phyloP scores from a whole-genome alignment of 352 stramenopile genomes.

The Phytophthora megakarya region DNA sequence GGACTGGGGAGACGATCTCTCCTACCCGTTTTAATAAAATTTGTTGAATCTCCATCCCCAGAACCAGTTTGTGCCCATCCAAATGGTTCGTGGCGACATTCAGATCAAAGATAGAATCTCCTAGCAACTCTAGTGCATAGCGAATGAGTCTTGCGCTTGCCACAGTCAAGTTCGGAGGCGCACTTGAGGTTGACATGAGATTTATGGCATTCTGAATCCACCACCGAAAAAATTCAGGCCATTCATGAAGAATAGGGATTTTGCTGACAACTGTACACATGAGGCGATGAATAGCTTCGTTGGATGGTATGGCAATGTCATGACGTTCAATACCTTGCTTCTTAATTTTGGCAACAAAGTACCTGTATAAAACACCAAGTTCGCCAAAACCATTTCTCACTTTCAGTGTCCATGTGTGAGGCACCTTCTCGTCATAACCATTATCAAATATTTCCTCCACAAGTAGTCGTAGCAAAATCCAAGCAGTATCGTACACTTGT shows the following conservation, averaged over 20 bases:
- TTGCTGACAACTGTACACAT: conserved; percentile 27
- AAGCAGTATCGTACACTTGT: conserved; percentile 32
- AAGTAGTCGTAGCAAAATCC: conserved; percentile 35
- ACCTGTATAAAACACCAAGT: conserved; percentile 24
- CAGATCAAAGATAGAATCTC: conserved; percentile 36
- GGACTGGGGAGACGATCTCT: conserved; percentile 31
- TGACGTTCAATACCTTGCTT: neutral
- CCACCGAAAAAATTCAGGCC: conserved; percentile 25
- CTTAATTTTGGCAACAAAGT: conserved; percentile 21
- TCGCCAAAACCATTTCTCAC: conserved; percentile 21
- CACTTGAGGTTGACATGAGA: conserved; percentile 11
- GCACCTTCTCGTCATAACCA: neutral
- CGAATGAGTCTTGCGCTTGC: conserved; percentile 28
- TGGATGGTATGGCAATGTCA: neutral
- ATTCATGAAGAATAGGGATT: conserved; percentile 16
- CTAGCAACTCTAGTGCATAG: conserved; percentile 26
- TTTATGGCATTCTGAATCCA: conserved; percentile 34
- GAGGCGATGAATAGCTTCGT: conserved; percentile 30
- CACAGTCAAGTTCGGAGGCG: conserved; percentile 15
- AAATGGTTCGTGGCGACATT: conserved; percentile 5
- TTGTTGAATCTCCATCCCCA: conserved; percentile 37
- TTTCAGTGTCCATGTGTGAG: conserved; percentile 7
- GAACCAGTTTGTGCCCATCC: conserved; percentile 5
- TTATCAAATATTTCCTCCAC: conserved; percentile 26
- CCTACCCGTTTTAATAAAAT: conserved; percentile 45